These are phyloP conservation scores for Arabidopsis lyrata DNA, from an alignment of 441 rosid species.

Conservation along the genomic window DNA sequence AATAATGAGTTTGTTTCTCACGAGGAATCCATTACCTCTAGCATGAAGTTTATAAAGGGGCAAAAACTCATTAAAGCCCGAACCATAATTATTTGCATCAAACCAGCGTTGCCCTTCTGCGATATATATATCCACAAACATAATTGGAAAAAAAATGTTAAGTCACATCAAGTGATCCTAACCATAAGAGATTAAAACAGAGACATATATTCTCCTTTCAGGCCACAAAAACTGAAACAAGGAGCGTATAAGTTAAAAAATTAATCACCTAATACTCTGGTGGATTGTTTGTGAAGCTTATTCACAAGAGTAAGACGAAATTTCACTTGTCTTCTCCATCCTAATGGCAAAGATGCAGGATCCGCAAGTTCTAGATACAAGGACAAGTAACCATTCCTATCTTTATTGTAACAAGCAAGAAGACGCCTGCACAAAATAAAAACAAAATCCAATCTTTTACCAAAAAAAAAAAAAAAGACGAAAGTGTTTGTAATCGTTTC, in stretches of 20 bases:
- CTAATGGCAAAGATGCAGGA: neutral
- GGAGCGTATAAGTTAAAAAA: too few relatives aligned
- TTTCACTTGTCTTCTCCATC: slow-evolving; percentile 4
- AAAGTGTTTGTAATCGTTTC: neutral
- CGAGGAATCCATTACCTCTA: neutral
- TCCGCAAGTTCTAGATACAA: neutral
- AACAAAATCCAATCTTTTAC: neutral
- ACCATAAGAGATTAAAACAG: neutral
- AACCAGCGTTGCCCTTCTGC: neutral
- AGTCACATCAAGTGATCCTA: neutral
- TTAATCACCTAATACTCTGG: neutral
- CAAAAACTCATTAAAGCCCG: neutral
- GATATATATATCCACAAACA: neutral
- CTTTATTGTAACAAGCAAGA: neutral
- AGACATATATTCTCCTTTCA: too few relatives aligned
- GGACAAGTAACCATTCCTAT: neutral
- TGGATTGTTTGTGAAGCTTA: neutral
- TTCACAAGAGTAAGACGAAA: neutral
- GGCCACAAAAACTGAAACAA: neutral
- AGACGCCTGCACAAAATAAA: slow-evolving; percentile 15
- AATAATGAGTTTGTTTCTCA: neutral
- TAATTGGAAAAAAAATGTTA: neutral
- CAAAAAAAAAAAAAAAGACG: neutral
- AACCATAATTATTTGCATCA: neutral
- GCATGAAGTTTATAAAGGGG: neutral